Percentiles rank a stretch among this genome's conserved stretches.
phyloP scores from a whole-genome alignment of 176 grass and related monocot genomes.

The Alloteropsis semialata region DNA sequence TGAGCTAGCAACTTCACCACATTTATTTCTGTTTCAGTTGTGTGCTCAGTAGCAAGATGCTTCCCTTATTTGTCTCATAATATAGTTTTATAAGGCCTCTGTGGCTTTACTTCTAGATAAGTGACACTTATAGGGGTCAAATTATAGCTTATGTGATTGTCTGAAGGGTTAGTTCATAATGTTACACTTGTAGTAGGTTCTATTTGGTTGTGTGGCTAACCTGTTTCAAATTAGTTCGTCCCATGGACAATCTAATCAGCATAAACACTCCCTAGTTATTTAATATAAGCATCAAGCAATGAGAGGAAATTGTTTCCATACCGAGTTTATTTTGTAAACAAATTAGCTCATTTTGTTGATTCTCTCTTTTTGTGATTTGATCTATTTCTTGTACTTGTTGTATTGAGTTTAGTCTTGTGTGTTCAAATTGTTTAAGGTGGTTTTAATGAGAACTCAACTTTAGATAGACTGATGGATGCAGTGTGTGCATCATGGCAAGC shows the following conservation, averaged over 20 bases:
- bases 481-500: slow-evolving; percentile 4
- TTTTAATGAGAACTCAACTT: neutral
- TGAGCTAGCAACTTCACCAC: neutral
- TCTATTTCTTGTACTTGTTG: slow-evolving; percentile 7
- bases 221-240: neutral
- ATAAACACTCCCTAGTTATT: neutral
- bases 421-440: no score
- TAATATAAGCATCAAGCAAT: neutral
- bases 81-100: neutral
- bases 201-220: neutral
- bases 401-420: no score
- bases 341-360: neutral
- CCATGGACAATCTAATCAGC: neutral
- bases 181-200: neutral
- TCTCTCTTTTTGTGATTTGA: neutral
- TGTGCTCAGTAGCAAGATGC: neutral
- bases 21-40: neutral
- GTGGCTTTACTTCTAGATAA: neutral
- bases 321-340: neutral
- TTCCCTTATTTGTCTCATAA: neutral
- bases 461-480: slow-evolving; percentile 1
- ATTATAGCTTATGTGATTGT: neutral
- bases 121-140: neutral
- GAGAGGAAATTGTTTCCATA: neutral
- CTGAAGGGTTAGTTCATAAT: neutral